Conservation (phyloP, 805 yeast species). For the Hanseniaspora thailandica region DNA sequence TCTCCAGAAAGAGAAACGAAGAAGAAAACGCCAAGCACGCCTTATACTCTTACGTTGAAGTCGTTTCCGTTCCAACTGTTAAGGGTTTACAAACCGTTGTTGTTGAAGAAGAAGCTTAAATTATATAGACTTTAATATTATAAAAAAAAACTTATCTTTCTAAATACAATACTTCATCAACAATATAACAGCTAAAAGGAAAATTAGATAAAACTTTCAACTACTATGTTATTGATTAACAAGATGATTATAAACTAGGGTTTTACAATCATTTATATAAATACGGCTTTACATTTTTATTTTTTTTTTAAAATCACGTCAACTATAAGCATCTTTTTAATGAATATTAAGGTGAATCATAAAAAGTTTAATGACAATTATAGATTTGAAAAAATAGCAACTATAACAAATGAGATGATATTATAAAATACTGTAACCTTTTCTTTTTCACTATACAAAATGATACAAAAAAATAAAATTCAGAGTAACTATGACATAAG, state of each 20-base stretch:
- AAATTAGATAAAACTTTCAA: too few species aligned
- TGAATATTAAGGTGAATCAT: background rate
- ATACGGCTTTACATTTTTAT: too few species aligned
- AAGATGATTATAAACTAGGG: background rate
- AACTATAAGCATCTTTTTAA: too few species aligned
- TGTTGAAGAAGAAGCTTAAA: constrained; percentile 60
- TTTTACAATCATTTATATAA: background rate
- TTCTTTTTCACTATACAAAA: too few species aligned
- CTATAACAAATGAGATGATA: background rate
- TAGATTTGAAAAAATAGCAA: background rate
- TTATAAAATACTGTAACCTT: too few species aligned
- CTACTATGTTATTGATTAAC: background rate
- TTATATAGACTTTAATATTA: constrained; percentile 17
- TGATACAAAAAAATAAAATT: constrained; percentile 21
- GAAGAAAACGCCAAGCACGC: constrained; percentile 98
- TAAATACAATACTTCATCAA: background rate
- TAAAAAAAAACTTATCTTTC: background rate
- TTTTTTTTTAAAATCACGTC: background rate
- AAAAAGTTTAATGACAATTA: background rate
- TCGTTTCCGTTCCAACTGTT: constrained; percentile 84
- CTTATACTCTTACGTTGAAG: constrained; percentile 96
- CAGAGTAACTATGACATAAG: constrained; percentile 80
- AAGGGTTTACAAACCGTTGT: constrained; percentile 98
- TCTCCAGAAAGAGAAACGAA: constrained; percentile 98
- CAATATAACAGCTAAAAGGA: background rate